Conservation (phyloP, 1,139 yeast genomes). For the Pichia sp. region DNA sequence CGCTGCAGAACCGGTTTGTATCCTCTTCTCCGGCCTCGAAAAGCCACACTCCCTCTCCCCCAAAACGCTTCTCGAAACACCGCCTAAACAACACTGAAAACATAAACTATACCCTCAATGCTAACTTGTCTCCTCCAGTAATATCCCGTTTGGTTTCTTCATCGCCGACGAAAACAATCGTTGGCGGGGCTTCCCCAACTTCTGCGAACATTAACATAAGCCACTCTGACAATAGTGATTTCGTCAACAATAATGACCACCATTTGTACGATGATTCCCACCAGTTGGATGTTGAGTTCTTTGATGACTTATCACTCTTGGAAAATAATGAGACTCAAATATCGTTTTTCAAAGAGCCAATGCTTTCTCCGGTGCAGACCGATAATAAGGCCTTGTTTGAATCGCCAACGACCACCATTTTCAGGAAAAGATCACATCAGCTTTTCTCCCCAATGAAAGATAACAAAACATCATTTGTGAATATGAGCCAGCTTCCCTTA, state of each 20-base stretch:
- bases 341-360: conserved; percentile 14
- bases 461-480: neutral
- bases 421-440: neutral
- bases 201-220: neutral
- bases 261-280: neutral
- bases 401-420: conserved; percentile 11
- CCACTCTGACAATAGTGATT: neutral
- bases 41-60: conserved; percentile 2
- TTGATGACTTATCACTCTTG: conserved; percentile 1
- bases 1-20: neutral
- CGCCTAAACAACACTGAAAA: conserved; percentile 15
- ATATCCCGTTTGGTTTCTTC: conserved; percentile 4
- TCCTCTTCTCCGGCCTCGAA: conserved; percentile 2
- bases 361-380: conserved; percentile 11
- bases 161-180: conserved; percentile 2
- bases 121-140: neutral
- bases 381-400: conserved; percentile 9
- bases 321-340: conserved; percentile 1
- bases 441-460: neutral
- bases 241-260: neutral
- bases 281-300: neutral
- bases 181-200: neutral
- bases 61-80: conserved; percentile 8
- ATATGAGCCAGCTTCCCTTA: conserved; percentile 17
- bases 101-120: conserved; percentile 3